Percentiles rank a stretch among this genome's conserved stretches.
phyloP scores from a whole-genome alignment of 306 rosid genomes.

The Phaseolus lunatus region DNA sequence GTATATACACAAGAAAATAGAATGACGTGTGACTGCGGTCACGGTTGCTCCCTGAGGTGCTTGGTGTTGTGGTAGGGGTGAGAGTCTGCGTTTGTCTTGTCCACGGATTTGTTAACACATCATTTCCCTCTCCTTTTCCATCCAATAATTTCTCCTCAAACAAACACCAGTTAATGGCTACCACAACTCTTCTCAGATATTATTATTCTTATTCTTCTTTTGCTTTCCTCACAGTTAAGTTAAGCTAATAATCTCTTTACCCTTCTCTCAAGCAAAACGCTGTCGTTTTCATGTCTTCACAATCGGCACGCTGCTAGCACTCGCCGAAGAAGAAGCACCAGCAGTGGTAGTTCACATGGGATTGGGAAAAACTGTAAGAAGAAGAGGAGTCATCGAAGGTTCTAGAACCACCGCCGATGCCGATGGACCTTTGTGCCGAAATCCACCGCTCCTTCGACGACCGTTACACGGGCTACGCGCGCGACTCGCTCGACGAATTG shows the following conservation, averaged over 20 bases:
- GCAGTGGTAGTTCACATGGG: conserved; percentile 76
- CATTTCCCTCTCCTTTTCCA: neutral
- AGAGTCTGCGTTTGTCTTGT: neutral
- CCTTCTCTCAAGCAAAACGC: neutral
- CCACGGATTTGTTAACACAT: neutral
- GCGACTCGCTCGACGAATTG: conserved; percentile 70
- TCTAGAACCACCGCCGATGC: neutral
- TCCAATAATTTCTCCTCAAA: neutral
- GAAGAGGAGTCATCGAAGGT: conserved; percentile 51
- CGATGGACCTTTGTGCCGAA: conserved; percentile 26
- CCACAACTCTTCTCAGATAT: conserved; percentile 47
- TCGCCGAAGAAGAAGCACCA: neutral
- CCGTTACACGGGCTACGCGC: conserved; percentile 64
- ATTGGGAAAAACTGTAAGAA: conserved; percentile 62
- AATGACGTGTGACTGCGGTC: conserved; percentile 35
- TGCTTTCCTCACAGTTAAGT: too few species aligned
- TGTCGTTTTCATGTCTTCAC: neutral
- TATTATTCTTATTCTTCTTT: conserved; percentile 27
- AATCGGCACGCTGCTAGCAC: neutral
- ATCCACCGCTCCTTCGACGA: conserved; percentile 59
- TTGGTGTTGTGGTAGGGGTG: conserved; percentile 22
- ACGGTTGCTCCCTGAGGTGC: neutral
- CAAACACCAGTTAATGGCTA: neutral
- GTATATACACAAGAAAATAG: neutral
- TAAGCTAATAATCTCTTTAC: too few species aligned